Conservation (phyloP, 345 rosid genomes). For the Hibiscus trionum region DNA sequence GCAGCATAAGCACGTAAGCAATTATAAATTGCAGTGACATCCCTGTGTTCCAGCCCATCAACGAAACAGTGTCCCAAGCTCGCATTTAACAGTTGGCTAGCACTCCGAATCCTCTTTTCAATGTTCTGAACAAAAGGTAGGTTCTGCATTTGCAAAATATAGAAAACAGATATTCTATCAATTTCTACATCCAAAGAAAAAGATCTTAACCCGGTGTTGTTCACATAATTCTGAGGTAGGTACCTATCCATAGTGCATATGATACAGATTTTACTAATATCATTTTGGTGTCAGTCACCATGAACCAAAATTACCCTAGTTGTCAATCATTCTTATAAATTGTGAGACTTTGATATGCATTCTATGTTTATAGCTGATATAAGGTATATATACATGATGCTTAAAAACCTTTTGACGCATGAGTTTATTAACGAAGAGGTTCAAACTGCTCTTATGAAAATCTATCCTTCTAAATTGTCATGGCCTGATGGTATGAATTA, state of each 20-base stretch:
- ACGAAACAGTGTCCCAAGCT: conserved; percentile 93
- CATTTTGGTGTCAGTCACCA: not conserved
- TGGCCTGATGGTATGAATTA: not conserved
- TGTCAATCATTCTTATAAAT: not conserved
- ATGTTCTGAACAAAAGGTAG: conserved; percentile 96
- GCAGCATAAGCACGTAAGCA: conserved; percentile 97
- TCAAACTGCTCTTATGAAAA: not conserved
- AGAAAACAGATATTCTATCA: conserved; percentile 35
- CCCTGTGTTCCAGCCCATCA: conserved; percentile 79
- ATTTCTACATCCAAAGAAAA: conserved; percentile 1
- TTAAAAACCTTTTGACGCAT: not conserved
- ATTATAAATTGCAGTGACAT: conserved; percentile 87
- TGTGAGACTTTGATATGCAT: not conserved
- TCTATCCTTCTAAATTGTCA: not conserved
- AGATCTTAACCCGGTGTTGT: not conserved
- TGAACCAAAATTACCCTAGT: not conserved
- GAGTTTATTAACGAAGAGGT: not conserved
- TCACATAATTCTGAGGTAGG: conserved; percentile 4
- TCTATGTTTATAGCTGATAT: not conserved
- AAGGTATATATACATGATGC: not conserved
- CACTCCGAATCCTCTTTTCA: conserved; percentile 93
- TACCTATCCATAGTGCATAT: not conserved
- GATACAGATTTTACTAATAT: not conserved
- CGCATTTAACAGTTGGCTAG: conserved; percentile 77
- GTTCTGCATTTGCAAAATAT: conserved; percentile 85